phyloP scores from a whole-genome alignment of 2,329 filamentous ascomycete genomes.

The Aciculosporium take region DNA sequence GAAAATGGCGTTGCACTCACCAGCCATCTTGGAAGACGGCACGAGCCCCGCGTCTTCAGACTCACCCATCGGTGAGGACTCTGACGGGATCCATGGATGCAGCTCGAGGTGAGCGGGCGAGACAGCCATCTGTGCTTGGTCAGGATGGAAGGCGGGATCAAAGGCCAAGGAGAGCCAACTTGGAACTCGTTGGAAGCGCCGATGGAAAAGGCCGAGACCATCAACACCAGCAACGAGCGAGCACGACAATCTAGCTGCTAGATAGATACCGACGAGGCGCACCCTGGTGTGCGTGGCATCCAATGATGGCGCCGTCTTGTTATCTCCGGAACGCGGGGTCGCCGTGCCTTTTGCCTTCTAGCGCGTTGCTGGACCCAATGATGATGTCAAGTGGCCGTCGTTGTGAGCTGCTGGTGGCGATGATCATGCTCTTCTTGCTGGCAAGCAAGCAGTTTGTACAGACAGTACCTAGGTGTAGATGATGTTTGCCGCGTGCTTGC shows the following conservation, averaged over 20 bases:
- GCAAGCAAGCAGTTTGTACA: no score
- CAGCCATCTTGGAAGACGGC: neutral
- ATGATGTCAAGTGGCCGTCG: no score
- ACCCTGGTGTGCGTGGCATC: no score
- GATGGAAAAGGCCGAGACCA: neutral
- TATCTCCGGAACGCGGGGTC: slow-evolving; percentile 5
- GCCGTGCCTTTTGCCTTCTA: slow-evolving; percentile 1
- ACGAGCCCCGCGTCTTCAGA: neutral
- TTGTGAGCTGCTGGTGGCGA: neutral
- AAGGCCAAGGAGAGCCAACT: slow-evolving; percentile 1
- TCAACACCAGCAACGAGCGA: neutral
- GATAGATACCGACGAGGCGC: neutral
- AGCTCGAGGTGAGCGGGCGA: slow-evolving; percentile 1
- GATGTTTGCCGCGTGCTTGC: neutral
- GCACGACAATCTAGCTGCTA: neutral
- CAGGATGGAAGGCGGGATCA: slow-evolving; percentile 1
- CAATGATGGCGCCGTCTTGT: no score
- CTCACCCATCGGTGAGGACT: neutral
- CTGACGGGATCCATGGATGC: slow-evolving; percentile 1
- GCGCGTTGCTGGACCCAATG: slow-evolving; percentile 1
- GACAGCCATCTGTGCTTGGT: slow-evolving; percentile 6
- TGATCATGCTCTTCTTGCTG: neutral
- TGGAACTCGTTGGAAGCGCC: neutral
- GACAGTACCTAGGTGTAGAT: neutral
- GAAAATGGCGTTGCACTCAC: neutral